phyloP scores from a whole-genome alignment of 2,329 filamentous ascomycete genomes.

The Venturiaceae sp. region DNA sequence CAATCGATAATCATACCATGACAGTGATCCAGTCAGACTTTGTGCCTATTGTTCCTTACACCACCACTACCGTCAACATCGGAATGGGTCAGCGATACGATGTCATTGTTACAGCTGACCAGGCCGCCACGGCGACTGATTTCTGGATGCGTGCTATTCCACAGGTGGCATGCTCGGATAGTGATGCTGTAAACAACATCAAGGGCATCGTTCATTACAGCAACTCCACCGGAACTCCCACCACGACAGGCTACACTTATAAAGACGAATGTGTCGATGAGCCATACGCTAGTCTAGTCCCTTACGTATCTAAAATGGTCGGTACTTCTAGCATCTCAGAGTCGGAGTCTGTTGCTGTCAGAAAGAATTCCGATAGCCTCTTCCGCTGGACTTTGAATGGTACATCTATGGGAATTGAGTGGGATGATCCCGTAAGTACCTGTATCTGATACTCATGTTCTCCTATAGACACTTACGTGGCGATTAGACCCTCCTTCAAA shows the following conservation, averaged over 20 bases:
- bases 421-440: background rate
- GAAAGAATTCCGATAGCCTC: background rate
- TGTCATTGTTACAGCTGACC: slow-evolving; percentile 25
- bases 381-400: slow-evolving; percentile 12
- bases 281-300: background rate
- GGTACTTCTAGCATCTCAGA: slow-evolving; percentile 4
- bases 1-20: slow-evolving; percentile 31
- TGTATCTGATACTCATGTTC: too few species aligned
- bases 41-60: slow-evolving; percentile 32
- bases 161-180: slow-evolving; percentile 16
- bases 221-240: background rate
- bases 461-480: too few species aligned
- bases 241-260: background rate
- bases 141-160: slow-evolving; percentile 20
- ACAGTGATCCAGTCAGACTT: slow-evolving; percentile 34
- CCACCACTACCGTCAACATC: slow-evolving; percentile 23
- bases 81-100: slow-evolving; percentile 28
- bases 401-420: slow-evolving; percentile 4
- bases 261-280: slow-evolving; percentile 2
- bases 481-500: background rate
- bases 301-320: background rate
- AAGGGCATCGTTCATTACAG: slow-evolving; percentile 4
- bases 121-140: slow-evolving; percentile 21
- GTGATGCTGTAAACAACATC: slow-evolving; percentile 17
- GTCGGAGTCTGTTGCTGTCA: background rate